Conservation (phyloP, 2,329 filamentous ascomycete species). For the Botryotinia calthae region DNA sequence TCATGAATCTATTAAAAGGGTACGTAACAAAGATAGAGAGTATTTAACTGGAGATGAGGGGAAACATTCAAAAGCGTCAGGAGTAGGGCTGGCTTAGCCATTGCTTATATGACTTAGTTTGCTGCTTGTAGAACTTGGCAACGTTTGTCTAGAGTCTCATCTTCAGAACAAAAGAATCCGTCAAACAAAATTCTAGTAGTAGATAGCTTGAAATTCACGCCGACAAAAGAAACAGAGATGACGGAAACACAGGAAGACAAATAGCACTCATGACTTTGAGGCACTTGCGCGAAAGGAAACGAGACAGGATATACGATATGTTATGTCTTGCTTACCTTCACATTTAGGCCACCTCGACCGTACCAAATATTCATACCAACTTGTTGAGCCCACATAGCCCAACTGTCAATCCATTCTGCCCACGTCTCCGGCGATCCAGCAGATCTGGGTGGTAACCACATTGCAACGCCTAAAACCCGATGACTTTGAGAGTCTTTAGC, state of each 20-base stretch:
- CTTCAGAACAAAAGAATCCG: background rate
- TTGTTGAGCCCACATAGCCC: slow-evolving; percentile 65
- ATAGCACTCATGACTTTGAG: background rate
- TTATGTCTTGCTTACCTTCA: slow-evolving; percentile 44
- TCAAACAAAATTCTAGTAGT: background rate
- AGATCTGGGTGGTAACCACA: slow-evolving; percentile 64
- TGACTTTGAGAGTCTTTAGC: slow-evolving; percentile 55
- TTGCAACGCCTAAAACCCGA: slow-evolving; percentile 65
- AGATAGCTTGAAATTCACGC: background rate
- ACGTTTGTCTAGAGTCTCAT: background rate
- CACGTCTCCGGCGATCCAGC: slow-evolving; percentile 52
- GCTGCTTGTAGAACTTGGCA: background rate
- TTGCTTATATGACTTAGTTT: background rate
- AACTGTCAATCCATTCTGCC: slow-evolving; percentile 60
- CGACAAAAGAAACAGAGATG: background rate
- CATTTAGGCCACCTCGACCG: slow-evolving; percentile 66
- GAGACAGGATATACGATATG: slow-evolving; percentile 22
- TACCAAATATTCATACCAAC: slow-evolving; percentile 65
- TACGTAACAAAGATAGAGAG: background rate
- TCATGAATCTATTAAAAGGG: background rate
- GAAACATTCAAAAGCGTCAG: background rate
- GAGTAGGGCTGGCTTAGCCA: background rate
- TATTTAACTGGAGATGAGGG: background rate
- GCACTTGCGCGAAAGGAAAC: background rate
- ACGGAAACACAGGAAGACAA: background rate